A percentile compares a stretch with the other conserved stretches of the same genome.
Conservation (phyloP, 164 flowering plant genomes). For the Houttuynia cordata region DNA sequence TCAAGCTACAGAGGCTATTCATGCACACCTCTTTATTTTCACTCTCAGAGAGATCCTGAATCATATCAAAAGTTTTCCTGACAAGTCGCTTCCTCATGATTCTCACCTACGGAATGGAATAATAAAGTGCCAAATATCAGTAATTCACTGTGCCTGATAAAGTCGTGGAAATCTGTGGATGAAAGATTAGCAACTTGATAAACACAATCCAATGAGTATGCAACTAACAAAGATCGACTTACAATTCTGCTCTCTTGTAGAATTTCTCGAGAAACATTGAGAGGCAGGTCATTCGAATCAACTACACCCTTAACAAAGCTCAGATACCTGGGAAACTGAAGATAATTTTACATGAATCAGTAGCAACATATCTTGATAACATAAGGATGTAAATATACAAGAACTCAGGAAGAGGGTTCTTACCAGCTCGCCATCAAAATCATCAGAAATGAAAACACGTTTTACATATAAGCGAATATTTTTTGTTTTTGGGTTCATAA, state of each 20-base stretch:
- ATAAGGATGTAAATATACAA: not conserved
- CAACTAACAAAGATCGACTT: conserved; percentile 14
- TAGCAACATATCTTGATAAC: not conserved
- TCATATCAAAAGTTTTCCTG: conserved; percentile 98
- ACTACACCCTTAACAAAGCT: conserved; percentile 98
- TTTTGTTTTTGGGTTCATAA: conserved; percentile 74
- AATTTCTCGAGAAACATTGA: conserved; percentile 92
- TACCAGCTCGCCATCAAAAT: conserved; percentile 99
- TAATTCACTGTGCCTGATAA: not conserved
- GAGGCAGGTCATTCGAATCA: conserved; percentile 95
- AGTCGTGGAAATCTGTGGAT: not conserved
- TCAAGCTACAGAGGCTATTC: not conserved
- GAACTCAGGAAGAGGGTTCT: conserved; percentile 9
- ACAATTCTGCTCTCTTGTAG: conserved; percentile 98
- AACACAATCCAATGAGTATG: not conserved
- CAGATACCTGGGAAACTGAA: conserved; percentile 91
- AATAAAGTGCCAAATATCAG: not conserved
- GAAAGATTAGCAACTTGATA: not conserved
- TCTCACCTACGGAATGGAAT: conserved; percentile 53
- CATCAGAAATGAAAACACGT: conserved; percentile 97
- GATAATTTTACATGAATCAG: conserved; percentile 1
- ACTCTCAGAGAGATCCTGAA: conserved; percentile 76
- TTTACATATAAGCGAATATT: conserved; percentile 90
- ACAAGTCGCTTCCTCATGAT: conserved; percentile 97
- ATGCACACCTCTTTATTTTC: conserved; percentile 78